Evolutionary conservation across 106 monocot genomes (phyloP), one percentile per base, ranked within the genome.

Genomic region (Iris macrosiphon): DNA sequence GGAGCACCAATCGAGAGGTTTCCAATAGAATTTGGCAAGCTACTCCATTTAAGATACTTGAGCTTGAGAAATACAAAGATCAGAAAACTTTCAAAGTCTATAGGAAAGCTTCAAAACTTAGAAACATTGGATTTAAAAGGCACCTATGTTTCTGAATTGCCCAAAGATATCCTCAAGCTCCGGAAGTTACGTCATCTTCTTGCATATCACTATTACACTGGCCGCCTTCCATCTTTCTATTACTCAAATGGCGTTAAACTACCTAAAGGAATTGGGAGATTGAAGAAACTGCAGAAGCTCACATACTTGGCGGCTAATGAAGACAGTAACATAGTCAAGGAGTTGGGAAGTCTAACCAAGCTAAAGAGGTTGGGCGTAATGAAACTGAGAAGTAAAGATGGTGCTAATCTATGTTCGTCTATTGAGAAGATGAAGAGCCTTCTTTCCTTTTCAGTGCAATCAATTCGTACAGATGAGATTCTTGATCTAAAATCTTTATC

Each of bases 91-190:
- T 41, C 73, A 3, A 60, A 35, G 26, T 65, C 73, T 15, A 6
- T 66, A 13, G 52, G 59, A 25, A 65, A 66, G 44, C 41, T 73
- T 13, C 30, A 30, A 4, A 65, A 73, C 49, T 27, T 73, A 48
- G 31, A 73, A 32, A 73, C 73, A 11, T 17, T 65, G 40, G 66
- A 73, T 40, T 44, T 73, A 5, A 73, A 66, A 52, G 58, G 73
- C 8, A 73, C 73, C 3, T 33, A 65, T 51, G 59, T 73, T 18
- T 9, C 4, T 3, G 28, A 52, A 29, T 31, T 66, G 42, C 52
- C 60, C 19, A 3, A 8, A 8, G 51, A n/a, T 25, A 27, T 74
- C 27, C 7, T 14, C 7, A 60, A 53, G 52, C 53, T 74, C 3
- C n/a, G 14, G 27, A 25, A 43, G 8, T 37, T 72, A 14, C 10